Percentiles rank a stretch among this genome's conserved stretches.
Evolutionary conservation across 371 early-diverging fungal species (phyloP).

Genomic region (Mucor mucedo): DNA sequence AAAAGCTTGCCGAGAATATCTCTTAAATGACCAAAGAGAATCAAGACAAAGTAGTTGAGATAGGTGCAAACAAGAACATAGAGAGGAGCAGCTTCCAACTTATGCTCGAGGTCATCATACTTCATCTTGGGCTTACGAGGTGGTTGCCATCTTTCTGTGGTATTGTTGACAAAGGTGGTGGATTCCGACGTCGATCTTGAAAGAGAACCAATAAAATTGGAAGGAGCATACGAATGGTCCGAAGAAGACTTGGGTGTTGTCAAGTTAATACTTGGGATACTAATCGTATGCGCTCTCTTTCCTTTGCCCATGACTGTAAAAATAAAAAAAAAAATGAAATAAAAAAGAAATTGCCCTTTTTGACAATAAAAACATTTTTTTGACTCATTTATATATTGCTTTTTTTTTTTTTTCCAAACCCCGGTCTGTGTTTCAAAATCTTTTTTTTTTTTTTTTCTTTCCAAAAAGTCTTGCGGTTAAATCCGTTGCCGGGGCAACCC

Average conservation of each 20-base stretch:
- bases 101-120: conserved; percentile 43
- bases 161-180: conserved; percentile 15
- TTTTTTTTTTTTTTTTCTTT: no score
- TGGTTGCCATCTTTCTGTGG: conserved; percentile 30
- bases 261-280: conserved; percentile 36
- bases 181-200: conserved; percentile 27
- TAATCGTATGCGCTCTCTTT: conserved; percentile 38
- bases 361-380: conserved; percentile 8
- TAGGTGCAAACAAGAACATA: conserved; percentile 93
- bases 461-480: no score
- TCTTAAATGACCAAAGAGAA: conserved; percentile 91
- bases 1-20: conserved; percentile 88
- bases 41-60: conserved; percentile 93
- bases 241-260: conserved; percentile 31
- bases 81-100: conserved; percentile 66
- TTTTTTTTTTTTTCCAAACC: no score
- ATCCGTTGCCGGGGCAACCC: no score
- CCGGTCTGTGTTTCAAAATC: no score
- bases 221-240: conserved; percentile 30
- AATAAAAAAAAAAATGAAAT: no score
- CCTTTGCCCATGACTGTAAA: conserved; percentile 37
- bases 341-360: neutral
- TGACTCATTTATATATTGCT: no score
- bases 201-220: conserved; percentile 25
- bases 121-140: conserved; percentile 41